A percentile compares a stretch with the other conserved stretches of the same genome.
These are phyloP conservation scores for Saxophila tyrrhenica DNA, from an alignment of 495 filamentous ascomycete genomes.

Conservation along the genomic window DNA sequence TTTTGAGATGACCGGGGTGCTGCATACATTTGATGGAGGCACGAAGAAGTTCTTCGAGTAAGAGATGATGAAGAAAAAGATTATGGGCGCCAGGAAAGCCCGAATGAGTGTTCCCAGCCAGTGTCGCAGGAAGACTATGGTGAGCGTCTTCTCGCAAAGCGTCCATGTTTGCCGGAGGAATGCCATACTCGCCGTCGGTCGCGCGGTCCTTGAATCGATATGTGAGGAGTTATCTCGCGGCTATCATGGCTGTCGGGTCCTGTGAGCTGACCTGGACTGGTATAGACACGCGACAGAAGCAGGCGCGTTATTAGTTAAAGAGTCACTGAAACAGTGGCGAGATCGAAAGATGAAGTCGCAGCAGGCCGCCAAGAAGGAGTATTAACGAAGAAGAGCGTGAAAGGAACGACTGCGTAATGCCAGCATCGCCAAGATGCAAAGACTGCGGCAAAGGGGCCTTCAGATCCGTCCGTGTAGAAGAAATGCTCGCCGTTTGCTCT, in stretches of 20 bases:
- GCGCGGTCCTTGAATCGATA: too few relatives aligned
- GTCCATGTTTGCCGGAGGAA: slow-evolving; percentile 60
- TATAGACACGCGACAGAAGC: too few relatives aligned
- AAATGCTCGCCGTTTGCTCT: background rate
- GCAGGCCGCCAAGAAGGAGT: background rate
- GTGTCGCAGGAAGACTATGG: slow-evolving; percentile 56
- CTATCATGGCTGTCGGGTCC: background rate
- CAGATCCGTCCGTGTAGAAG: background rate
- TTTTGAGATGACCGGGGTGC: too few relatives aligned
- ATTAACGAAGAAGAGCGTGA: background rate
- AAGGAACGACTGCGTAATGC: background rate
- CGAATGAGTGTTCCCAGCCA: slow-evolving; percentile 50
- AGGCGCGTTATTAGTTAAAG: too few relatives aligned
- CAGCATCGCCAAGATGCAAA: background rate
- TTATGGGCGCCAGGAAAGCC: slow-evolving; percentile 59
- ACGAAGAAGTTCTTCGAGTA: slow-evolving; percentile 30
- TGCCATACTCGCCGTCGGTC: too few relatives aligned
- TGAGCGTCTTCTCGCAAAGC: slow-evolving; percentile 60
- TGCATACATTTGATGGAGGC: slow-evolving; percentile 19
- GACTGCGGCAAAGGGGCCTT: too few relatives aligned
- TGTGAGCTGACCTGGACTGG: background rate
- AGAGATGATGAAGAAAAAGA: slow-evolving; percentile 39
- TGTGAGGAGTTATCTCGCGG: background rate
- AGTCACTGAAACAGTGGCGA: too few relatives aligned
- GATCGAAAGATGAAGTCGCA: background rate